Conservation (phyloP, 1,284 basidiomycete species). For the Apiotrichum laibachii region DNA sequence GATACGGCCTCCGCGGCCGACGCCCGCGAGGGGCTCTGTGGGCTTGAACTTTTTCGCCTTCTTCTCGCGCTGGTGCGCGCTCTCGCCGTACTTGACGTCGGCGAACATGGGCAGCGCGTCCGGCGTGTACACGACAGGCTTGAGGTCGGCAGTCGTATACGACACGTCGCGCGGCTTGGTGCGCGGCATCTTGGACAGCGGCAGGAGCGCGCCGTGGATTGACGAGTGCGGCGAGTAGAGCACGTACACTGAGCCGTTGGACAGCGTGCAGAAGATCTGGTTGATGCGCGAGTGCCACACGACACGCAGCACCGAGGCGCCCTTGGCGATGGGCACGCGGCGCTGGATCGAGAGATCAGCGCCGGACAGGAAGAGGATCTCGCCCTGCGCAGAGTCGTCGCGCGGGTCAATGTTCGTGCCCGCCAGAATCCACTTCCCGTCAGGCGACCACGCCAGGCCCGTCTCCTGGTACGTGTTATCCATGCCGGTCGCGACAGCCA, state of each 20-base stretch:
- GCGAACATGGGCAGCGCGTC: constrained; percentile 85
- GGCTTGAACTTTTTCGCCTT: constrained; percentile 85
- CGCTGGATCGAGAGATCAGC: constrained; percentile 63
- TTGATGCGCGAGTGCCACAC: constrained; percentile 97
- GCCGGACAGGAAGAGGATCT: constrained; percentile 69
- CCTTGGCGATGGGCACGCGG: constrained; percentile 62
- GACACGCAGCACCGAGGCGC: constrained; percentile 77
- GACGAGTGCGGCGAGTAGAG: constrained; percentile 86
- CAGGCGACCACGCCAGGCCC: constrained; percentile 88
- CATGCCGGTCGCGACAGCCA: constrained; percentile 62
- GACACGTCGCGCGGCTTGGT: constrained; percentile 76
- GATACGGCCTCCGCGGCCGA: constrained; percentile 86
- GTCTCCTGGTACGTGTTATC: constrained; percentile 84
- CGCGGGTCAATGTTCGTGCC: constrained; percentile 63
- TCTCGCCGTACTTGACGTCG: constrained; percentile 75
- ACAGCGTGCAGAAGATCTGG: constrained; percentile 82
- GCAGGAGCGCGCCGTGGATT: constrained; percentile 84
- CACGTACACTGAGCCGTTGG: constrained; percentile 83
- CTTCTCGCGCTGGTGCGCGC: constrained; percentile 83
- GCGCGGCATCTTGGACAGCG: constrained; percentile 62
- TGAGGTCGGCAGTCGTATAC: constrained; percentile 71
- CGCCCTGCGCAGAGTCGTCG: constrained; percentile 58
- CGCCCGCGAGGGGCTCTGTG: constrained; percentile 84
- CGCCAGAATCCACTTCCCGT: constrained; percentile 80
- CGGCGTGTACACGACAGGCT: constrained; percentile 75